Base-by-base conservation (phyloP, 495 filamentous ascomycete genomes). In the Aspergillus steynii region DNA sequence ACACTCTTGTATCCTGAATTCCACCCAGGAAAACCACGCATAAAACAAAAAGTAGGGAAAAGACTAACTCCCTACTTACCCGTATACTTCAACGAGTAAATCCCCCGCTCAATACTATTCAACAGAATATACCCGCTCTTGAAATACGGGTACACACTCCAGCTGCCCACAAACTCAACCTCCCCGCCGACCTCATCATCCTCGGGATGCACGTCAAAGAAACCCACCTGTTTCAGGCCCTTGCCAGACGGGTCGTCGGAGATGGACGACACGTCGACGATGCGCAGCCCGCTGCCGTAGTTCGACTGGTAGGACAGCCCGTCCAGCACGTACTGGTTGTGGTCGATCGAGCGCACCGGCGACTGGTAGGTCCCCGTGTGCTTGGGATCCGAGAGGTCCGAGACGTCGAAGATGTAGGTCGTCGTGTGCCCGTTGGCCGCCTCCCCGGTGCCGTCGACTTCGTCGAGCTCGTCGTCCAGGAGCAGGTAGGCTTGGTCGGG, bases 371-470 rank as follows among this genome's bases (percentile, higher is more conserved):
- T 49, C 10, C 64, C 64, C 5, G 64, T 63, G 58, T 66, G 58
- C 58, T 60, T 58, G 57, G 64, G 64, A 29, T 51, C 45, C 1
- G 64, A 50, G 3, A 61, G 64, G 51, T 63, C 58, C 49, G 49
- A 58, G 34, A 66, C 59, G 54, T 66, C 64, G 55, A 66, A 66
- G 53, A 66, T 61, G 57, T 66, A 66, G 10, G 64, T 66, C 27
- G 64, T 66, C 3, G 64, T 61, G 61, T 66, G 64, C 12, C 64
- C 64, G 64, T 66, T 66, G 27, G 60, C 64, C 8, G 64, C 64
- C 5, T 49, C 29, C 26, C 60, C 64, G 8, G 60, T 63, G 28
- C 58, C 58, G 15, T 66, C 64, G 31, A 55, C 34, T 55, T 66
- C 64, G 58, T 66, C 64, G 12, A 66, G 64, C 49, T 66, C 64